Evolutionary conservation across 306 rosid genomes (phyloP), one percentile per base, ranked within the genome.

Genomic region (Castanea mollissima): DNA sequence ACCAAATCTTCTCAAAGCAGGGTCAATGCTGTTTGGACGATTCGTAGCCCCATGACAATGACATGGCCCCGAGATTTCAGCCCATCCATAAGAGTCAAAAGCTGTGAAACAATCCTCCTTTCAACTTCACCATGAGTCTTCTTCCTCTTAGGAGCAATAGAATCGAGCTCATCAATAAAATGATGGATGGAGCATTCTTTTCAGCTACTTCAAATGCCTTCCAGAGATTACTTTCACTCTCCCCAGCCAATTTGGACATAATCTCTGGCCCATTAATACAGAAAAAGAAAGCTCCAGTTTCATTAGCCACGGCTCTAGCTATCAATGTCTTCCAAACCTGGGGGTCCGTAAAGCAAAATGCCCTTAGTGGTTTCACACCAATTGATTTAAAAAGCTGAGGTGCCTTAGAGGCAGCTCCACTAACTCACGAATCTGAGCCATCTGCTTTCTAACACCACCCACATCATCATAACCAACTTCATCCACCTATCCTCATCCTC

Each of bases 121-220:
- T 90, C 90, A 35, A 88, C 92, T 83, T 90, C 91, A 44, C 94
- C 89, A 70, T 88, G 82, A 31, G 94, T 90, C 84, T 90, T 90
- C 75, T 90, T 91, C 35, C 94, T 32, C 88, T 90, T 90, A 19
- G 94, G 91, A 71, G 94, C 91, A 80, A 90, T 90, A 32, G 86
- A 90, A 69, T 90, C 94, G 27, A 90, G 2, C 81, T 90, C 93
- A 82, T 90, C 93, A 71, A 90, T 90, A 58, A 90, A 79, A 90
- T 90, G 75, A 90, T 90, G 57, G 93, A 84, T 7, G 93, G 93
- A 34, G 93, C 94, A 85, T 90, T 90, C 84, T 81, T 90, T 75
- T 90, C 92, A 15, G 94, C 92, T 74, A 88, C 94, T 81, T 90
- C 92, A 85, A 90, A 90, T 27, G 88, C 94, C 79, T 88, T 90